Evolutionary conservation across 179 eudicot genomes (phyloP), one percentile per base, ranked within the genome.

Genomic region (Nepenthes alata): DNA sequence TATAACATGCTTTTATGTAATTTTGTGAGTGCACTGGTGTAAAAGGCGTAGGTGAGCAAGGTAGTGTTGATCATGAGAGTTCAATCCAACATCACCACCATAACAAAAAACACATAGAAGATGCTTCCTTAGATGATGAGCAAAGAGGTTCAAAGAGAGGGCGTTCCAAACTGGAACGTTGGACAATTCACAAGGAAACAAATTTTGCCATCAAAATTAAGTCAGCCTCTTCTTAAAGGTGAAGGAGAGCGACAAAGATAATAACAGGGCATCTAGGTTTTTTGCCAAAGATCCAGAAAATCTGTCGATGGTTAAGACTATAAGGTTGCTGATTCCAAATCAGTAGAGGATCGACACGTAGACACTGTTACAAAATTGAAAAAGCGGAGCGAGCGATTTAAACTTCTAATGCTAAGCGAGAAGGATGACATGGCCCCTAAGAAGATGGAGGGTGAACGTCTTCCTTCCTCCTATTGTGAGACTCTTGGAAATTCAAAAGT

Each of bases 331-430:
- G 77, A 75, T 59, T 67, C 38, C 53, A 83, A 74, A 68, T 66
- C 74, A 3, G 15, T 12, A 37, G 85, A 79, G 39, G 78, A 80
- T 64, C 81, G 62, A 60, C 86, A 80, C 64, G 66, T 83, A 73
- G 96, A 88, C 55, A 84, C 91, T 0, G 88, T 84, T 63, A 91
- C 68, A 59, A 91, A 81, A 77, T 67, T 91, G 75, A 88, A 85
- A 80, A 84, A 82, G 74, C 75, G 96, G 53, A 91, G 91, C 61
- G 97, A 91, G 69, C 90, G 97, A 36, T 91, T 91, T 71, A 88
- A 91, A 62, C 91, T 88, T 62, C 95, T 88, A 57, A 67, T 91
- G 80, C 76, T 87, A 55, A 81, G 80, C 72, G 97, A 84, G 50
- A 91, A 89, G 76, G 96, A 91, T 41, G 61, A 77, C 3, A 10